Evolutionary conservation across 306 rosid species (phyloP), one percentile per base, ranked within the genome.

Genomic region (Cucumis melo): DNA sequence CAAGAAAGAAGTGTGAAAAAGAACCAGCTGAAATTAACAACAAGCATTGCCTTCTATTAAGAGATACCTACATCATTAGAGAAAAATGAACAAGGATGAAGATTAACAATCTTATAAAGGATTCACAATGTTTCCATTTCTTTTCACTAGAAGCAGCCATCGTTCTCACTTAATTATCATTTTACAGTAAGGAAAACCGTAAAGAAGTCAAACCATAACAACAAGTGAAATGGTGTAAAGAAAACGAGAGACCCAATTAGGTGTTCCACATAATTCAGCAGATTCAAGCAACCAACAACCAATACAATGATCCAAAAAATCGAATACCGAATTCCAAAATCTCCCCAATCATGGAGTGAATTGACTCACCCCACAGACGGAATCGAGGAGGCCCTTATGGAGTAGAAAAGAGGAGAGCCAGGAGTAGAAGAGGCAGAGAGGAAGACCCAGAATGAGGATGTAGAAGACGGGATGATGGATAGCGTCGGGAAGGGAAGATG

Each of bases 1-100:
- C 98, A 11, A 93, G 86, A 83, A 91, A 89, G 85, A 93, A 93
- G 65, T 93, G 98, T 15, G 93, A 88, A 9, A 93, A 85, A 79
- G 97, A 89, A 51, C 96, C 98, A 61, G 97, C 98, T 39, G 93
- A 83, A 9, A 93, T 42, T 89, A 91, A 78, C 78, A 86, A 81
- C 56, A 91, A 84, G 64, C 97, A 93, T 62, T 93, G 97, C 88
- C 64, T 80, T 88, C 64, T 84, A 7, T 88, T 80, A 66, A 93
- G 91, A 3, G 93, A 85, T 38, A 86, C 91, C 98, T 93, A 86
- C 50, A 70, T 54, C 56, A 53, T 7, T n/a, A 73, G 67, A 77
- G 38, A 53, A 27, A 77, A 29, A 32, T 20, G 10, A 5, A 73
- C 55, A 41, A 13, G 36, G n/a, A 42, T 39, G 32, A 20, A 67